Evolutionary conservation across 176 grass and related monocot species (phyloP).

Genomic region (Pontederia crassipes): DNA sequence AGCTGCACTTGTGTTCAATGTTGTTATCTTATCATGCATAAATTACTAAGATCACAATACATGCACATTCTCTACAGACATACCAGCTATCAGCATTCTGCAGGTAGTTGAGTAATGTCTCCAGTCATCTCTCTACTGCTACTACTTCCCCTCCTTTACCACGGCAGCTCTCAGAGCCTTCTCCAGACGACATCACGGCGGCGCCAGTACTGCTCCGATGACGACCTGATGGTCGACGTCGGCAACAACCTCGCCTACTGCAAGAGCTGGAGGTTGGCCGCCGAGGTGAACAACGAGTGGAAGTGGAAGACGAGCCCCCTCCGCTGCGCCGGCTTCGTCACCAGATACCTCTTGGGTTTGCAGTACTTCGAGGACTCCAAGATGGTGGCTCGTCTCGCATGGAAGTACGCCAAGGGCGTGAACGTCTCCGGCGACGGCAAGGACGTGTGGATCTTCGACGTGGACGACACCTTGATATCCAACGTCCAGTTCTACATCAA

Average conservation of each 20-base stretch:
- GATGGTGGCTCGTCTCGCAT: slow-evolving; percentile 29
- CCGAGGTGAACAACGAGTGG: slow-evolving; percentile 62
- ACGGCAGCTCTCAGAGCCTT: slow-evolving; percentile 14
- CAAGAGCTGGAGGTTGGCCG: slow-evolving; percentile 85
- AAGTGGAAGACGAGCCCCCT: slow-evolving; percentile 34
- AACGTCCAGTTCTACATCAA: slow-evolving; percentile 43
- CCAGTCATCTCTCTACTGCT: too few species aligned
- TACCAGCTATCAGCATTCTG: too few species aligned
- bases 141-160: too few species aligned
- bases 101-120: too few species aligned
- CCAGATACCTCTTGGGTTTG: slow-evolving; percentile 31
- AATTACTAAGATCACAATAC: too few species aligned
- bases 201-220: slow-evolving; percentile 1
- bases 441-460: slow-evolving; percentile 52
- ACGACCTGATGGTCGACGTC: slow-evolving; percentile 1
- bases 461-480: slow-evolving; percentile 51
- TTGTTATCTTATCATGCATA: too few species aligned
- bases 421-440: slow-evolving; percentile 30
- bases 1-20: too few species aligned
- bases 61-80: too few species aligned
- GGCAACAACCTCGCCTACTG: slow-evolving; percentile 30
- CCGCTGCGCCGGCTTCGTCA: slow-evolving; percentile 31
- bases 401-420: slow-evolving; percentile 25
- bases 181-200: slow-evolving; percentile 27
- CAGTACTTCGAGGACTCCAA: slow-evolving; percentile 33